These are phyloP conservation scores for Gyrodon lividus DNA, from an alignment of 768 basidiomycete genomes.

Conservation along the genomic window DNA sequence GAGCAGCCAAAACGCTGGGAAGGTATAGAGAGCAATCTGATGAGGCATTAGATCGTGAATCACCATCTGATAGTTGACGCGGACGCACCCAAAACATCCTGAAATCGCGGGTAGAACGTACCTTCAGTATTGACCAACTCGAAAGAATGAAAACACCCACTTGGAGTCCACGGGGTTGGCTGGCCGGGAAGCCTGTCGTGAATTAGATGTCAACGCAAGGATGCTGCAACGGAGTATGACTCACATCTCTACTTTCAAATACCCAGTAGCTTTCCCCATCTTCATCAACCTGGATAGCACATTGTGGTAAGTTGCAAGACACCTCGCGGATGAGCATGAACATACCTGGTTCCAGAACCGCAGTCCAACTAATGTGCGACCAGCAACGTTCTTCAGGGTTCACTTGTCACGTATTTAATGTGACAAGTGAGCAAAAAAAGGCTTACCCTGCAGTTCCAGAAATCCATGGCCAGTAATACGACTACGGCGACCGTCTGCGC, in stretches of 20 bases:
- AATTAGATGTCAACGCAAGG: slow-evolving; percentile 10
- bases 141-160: slow-evolving; percentile 41
- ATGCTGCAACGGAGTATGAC: slow-evolving; percentile 25
- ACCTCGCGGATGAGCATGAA: background rate
- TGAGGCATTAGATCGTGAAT: slow-evolving; percentile 16
- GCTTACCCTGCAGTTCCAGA: slow-evolving; percentile 93
- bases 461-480: slow-evolving; percentile 92
- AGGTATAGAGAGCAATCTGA: slow-evolving; percentile 85
- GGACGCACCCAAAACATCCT: slow-evolving; percentile 90
- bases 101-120: slow-evolving; percentile 3
- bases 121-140: slow-evolving; percentile 7
- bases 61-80: slow-evolving; percentile 6
- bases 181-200: slow-evolving; percentile 73
- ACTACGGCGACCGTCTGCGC: slow-evolving; percentile 85
- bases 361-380: slow-evolving; percentile 89
- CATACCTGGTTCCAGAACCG: slow-evolving; percentile 94
- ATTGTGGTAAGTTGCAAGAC: slow-evolving; percentile 1
- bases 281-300: slow-evolving; percentile 72
- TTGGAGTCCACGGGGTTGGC: slow-evolving; percentile 86
- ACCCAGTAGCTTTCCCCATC: slow-evolving; percentile 98
- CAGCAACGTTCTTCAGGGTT: slow-evolving; percentile 77
- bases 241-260: slow-evolving; percentile 93
- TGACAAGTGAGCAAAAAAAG: background rate
- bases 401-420: slow-evolving; percentile 2
- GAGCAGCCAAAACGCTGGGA: slow-evolving; percentile 84